A percentile compares a stretch with the other conserved stretches of the same genome.
These are phyloP conservation scores for Tulasnella sp. DNA, from an alignment of 768 basidiomycete species.

Conservation along the genomic window DNA sequence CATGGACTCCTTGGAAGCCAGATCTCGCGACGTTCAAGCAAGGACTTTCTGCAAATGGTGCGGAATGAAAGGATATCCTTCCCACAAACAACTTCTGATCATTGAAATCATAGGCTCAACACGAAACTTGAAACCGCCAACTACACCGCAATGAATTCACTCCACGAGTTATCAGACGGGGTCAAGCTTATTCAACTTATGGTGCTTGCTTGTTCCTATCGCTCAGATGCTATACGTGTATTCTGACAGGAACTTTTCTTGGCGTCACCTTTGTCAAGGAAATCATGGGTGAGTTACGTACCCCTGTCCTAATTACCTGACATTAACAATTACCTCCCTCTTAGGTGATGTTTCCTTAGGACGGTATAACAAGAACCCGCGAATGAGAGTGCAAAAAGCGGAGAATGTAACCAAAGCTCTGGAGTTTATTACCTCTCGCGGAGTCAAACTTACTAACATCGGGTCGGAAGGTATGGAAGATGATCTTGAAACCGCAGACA, in stretches of 20 bases:
- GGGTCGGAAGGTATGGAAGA: slow-evolving; percentile 68
- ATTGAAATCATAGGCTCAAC: slow-evolving; percentile 59
- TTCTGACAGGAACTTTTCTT: not conserved
- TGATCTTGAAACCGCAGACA: not conserved
- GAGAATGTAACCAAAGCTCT: slow-evolving; percentile 97
- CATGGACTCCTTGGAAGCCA: slow-evolving; percentile 50
- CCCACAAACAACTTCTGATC: slow-evolving; percentile 8
- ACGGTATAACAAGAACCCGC: slow-evolving; percentile 80
- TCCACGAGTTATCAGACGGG: slow-evolving; percentile 89
- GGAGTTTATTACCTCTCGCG: slow-evolving; percentile 86
- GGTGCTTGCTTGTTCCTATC: slow-evolving; percentile 33
- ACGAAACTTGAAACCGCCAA: slow-evolving; percentile 80
- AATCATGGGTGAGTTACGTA: slow-evolving; percentile 65
- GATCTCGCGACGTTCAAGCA: slow-evolving; percentile 54
- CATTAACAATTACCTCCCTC: not conserved
- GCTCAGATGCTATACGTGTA: slow-evolving; percentile 9
- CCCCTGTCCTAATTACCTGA: not conserved
- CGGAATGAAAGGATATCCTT: slow-evolving; percentile 3
- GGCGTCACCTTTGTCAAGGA: slow-evolving; percentile 46
- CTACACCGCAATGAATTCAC: slow-evolving; percentile 76
- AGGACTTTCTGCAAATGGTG: slow-evolving; percentile 90
- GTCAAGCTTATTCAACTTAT: slow-evolving; percentile 90
- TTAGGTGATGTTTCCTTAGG: slow-evolving; percentile 83
- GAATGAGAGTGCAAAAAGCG: slow-evolving; percentile 90
- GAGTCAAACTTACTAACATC: slow-evolving; percentile 94